Base-by-base conservation (phyloP, 345 rosid species). In the Camelina sativa region DNA sequence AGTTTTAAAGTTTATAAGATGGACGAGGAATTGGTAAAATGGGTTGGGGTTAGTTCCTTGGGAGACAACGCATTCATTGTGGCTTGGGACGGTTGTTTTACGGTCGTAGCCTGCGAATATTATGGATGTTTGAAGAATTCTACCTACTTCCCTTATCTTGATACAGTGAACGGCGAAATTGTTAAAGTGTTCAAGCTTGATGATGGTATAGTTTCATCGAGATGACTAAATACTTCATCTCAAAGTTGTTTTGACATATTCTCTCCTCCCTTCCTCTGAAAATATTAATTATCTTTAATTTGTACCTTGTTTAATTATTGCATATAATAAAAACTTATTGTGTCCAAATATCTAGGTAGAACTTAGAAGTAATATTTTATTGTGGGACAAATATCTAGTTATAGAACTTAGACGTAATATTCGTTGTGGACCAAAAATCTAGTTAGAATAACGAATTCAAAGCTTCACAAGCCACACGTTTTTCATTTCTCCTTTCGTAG, bases 391-490 rank as follows among this genome's bases (percentile, higher is more conserved):
- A 28, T 28, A 28, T 28, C 30, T 28, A 28, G 30, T 28, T 28
- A 28, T 28, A 28, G 30, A 28, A 28, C 30, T 28, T 28, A 28
- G 30, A 28, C 30, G 30, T 28, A 28, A 4, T 34, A 34, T 34
- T 34, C 10, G 3, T 9, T 10, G 61, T 57, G 44, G 25, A 2
- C 0, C 25, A 17, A 35, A 35, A 4, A 58, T n/a, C 0, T 34
- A 16, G 63, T 58, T 60, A 60, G n/a, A 63, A 63, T 25, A 25
- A 32, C 15, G 11, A 54, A 43, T 44, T 20, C 44, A 70, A 58
- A 51, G 62, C 72, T 12, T 48, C 78, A 57, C 4, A 9, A 5
- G 34, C 60, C 73, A 11, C 79, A 67, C 38, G 62, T 67, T 75
- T 60, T 59, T 28, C 4, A 16, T n/a, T 22, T 50, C 40, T 37